Percentiles rank a stretch among this genome's conserved stretches.
Conservation (phyloP, 768 basidiomycete genomes). For the Termitomyces sp. region DNA sequence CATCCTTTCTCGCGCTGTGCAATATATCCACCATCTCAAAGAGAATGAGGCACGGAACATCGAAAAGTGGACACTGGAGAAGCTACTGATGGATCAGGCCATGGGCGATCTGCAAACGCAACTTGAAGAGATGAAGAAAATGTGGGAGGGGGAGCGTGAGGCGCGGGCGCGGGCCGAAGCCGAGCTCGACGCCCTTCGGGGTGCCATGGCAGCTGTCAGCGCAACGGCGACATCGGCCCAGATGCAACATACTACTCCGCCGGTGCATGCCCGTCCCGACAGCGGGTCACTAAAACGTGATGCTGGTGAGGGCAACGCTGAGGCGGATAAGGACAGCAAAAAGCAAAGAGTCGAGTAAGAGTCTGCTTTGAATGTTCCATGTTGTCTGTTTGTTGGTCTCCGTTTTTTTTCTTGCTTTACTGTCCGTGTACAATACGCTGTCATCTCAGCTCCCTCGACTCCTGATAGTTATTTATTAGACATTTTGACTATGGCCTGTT, state of each 20-base stretch:
- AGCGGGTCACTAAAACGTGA: constrained; percentile 13
- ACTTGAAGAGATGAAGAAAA: constrained; percentile 72
- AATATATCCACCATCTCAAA: constrained; percentile 88
- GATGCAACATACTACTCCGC: constrained; percentile 5
- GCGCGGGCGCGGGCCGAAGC: constrained; percentile 52
- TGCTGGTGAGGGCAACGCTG: background rate
- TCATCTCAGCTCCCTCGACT: background rate
- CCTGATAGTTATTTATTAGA: constrained; percentile 7
- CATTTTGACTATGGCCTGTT: constrained; percentile 1
- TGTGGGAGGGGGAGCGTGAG: constrained; percentile 75
- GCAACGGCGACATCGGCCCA: background rate
- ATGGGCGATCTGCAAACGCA: constrained; percentile 84
- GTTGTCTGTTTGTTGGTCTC: background rate
- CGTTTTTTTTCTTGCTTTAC: background rate
- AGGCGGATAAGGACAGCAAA: constrained; percentile 19
- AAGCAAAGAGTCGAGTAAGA: constrained; percentile 35
- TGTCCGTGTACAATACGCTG: constrained; percentile 1
- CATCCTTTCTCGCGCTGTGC: constrained; percentile 81
- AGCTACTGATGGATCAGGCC: constrained; percentile 86
- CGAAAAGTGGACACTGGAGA: constrained; percentile 92
- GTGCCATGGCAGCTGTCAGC: constrained; percentile 11
- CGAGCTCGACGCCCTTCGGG: constrained; percentile 56
- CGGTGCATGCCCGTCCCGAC: constrained; percentile 8
- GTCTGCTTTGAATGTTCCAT: background rate
- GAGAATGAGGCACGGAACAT: constrained; percentile 89